Conservation (phyloP, 1,139 yeast genomes). For the Diutina catenulata region DNA sequence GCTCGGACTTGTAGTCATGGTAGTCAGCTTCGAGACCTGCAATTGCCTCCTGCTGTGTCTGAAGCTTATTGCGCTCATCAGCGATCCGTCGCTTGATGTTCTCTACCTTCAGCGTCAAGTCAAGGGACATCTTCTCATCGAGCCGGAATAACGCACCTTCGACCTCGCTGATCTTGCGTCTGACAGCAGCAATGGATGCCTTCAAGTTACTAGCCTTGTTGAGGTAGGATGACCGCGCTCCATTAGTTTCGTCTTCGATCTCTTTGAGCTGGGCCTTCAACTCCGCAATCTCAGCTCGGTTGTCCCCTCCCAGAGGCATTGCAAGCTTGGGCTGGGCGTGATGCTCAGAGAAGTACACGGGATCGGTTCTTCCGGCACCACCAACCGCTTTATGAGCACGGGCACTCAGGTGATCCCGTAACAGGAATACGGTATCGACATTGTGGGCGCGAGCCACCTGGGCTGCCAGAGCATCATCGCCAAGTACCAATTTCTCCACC, state of each 20-base stretch:
- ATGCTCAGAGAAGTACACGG: background rate
- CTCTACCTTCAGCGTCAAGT: slow-evolving; percentile 7
- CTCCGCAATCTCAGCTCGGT: too few relatives aligned
- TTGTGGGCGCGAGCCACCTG: background rate
- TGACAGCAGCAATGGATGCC: too few relatives aligned
- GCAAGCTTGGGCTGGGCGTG: too few relatives aligned
- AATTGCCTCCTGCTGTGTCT: slow-evolving; percentile 3
- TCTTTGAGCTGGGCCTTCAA: slow-evolving; percentile 10
- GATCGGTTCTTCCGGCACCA: background rate
- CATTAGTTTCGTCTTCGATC: slow-evolving; percentile 12
- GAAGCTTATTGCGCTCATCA: slow-evolving; percentile 5
- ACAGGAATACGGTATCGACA: background rate
- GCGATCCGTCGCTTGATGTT: slow-evolving; percentile 6
- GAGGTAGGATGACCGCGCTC: too few relatives aligned
- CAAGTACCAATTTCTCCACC: slow-evolving; percentile 41
- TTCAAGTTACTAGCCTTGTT: too few relatives aligned
- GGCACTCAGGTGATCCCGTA: background rate
- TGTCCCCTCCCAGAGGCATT: too few relatives aligned
- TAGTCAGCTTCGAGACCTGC: too few relatives aligned
- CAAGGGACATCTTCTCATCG: slow-evolving; percentile 16
- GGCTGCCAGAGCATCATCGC: background rate
- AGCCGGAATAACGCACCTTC: too few relatives aligned
- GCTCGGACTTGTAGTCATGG: slow-evolving; percentile 9
- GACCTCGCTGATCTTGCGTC: too few relatives aligned
- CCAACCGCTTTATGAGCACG: background rate